Base-by-base conservation (phyloP, 805 yeast species). In the Cyberlindnera xishuangbannaensis region DNA sequence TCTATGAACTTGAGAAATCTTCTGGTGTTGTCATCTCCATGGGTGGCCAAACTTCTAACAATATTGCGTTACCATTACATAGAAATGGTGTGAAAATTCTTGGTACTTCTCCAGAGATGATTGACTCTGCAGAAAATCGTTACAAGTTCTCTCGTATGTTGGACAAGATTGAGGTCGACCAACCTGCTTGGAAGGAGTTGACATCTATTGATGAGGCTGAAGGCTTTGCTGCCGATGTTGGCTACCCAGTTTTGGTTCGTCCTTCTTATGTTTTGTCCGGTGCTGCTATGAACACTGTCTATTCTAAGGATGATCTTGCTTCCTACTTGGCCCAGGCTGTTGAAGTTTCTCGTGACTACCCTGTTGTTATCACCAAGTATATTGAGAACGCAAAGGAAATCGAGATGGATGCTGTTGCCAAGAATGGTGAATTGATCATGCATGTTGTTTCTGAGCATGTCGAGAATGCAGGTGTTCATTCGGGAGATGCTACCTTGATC, bases 361-460 rank as follows among this genome's bases (percentile, higher is more conserved):
- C 98, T 15, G 98, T 90, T 44, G 98, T 90, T 36, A 90, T 90
- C 55, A 82, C 97, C 51, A 92, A 90, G 64, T 90, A 85, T 59
- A 92, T 90, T 52, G 84, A 83, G 62, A 94, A 94, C 44, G 97
- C 98, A 16, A 81, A 87, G 62, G 98, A 90, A 65, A 90, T 90
- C 51, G 98, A 90, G 62, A 83, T 90, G 50, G 98, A 90, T 66
- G 97, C 87, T 40, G 98, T 90, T 55, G 97, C 97, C 28, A 65
- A 75, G 50, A 71, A 87, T 36, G 98, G 98, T 52, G 63, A 77
- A 52, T 85, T 90, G 34, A 65, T 90, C 31, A 94, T 90, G 38
- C 98, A 90, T 61, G 97, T 95, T 39, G 83, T 90, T 39, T 84
- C 95, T 44, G 98, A 92, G 64, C 98, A 90, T 60, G 95, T 88